phyloP scores from a whole-genome alignment of 495 filamentous ascomycete genomes.

The Talaromyces borbonicus region DNA sequence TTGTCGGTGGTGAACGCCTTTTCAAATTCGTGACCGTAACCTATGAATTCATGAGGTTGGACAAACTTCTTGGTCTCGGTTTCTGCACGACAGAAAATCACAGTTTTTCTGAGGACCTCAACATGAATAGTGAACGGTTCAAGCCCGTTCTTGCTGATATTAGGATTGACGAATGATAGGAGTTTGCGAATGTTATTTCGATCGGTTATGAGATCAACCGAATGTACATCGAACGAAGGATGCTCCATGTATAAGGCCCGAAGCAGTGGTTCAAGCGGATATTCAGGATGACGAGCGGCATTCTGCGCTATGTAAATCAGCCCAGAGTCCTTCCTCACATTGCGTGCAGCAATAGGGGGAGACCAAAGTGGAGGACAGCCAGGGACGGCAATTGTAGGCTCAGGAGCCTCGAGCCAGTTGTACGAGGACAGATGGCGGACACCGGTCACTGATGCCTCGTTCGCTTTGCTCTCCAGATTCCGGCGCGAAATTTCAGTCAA shows the following conservation, averaged over 20 bases:
- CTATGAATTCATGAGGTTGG: slow-evolving; percentile 24
- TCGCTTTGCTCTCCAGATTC: not conserved
- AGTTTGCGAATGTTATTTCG: slow-evolving; percentile 45
- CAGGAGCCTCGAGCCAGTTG: slow-evolving; percentile 34
- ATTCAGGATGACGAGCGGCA: slow-evolving; percentile 12
- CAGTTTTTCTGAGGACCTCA: slow-evolving; percentile 30
- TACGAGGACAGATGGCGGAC: slow-evolving; percentile 39
- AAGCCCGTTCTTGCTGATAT: slow-evolving; percentile 10
- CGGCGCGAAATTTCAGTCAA: not conserved
- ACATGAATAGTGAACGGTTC: slow-evolving; percentile 34
- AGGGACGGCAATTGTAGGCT: slow-evolving; percentile 18
- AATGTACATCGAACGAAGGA: slow-evolving; percentile 32
- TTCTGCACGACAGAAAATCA: slow-evolving; percentile 15
- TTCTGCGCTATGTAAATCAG: slow-evolving; percentile 17
- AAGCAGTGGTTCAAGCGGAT: slow-evolving; percentile 44
- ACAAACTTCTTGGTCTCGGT: slow-evolving; percentile 20
- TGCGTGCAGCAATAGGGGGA: not conserved
- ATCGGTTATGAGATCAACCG: slow-evolving; percentile 40
- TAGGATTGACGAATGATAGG: slow-evolving; percentile 34
- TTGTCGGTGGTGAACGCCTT: slow-evolving; percentile 35
- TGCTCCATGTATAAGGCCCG: slow-evolving; percentile 32
- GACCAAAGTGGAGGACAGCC: slow-evolving; percentile 14
- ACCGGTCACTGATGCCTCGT: slow-evolving; percentile 19
- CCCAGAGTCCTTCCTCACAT: slow-evolving; percentile 11
- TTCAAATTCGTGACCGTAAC: slow-evolving; percentile 40